Conservation (phyloP, 2,329 filamentous ascomycete genomes). For the Penicillium sp. region DNA sequence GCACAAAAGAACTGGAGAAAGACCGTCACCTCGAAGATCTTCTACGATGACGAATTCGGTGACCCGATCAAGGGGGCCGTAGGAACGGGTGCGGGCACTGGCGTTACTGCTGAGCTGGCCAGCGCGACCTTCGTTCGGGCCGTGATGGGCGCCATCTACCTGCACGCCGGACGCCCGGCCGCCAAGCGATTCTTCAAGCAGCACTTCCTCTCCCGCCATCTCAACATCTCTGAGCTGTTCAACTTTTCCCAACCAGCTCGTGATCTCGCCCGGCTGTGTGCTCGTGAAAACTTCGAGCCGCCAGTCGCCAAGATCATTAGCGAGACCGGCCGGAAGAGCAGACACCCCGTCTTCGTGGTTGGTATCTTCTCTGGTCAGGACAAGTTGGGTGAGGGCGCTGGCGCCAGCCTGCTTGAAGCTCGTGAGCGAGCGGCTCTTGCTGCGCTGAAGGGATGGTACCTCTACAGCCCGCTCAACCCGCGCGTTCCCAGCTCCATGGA, state of each 20-base stretch:
- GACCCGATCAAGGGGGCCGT: constrained; percentile 46
- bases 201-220: constrained; percentile 75
- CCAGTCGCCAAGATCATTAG: constrained; percentile 82
- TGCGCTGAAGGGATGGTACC: constrained; percentile 88
- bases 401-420: constrained; percentile 70
- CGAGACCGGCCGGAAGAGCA: constrained; percentile 81
- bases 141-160: constrained; percentile 76
- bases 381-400: constrained; percentile 87
- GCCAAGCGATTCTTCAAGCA: constrained; percentile 76
- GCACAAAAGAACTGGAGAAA: constrained; percentile 59
- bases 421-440: constrained; percentile 75
- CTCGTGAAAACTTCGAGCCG: constrained; percentile 79
- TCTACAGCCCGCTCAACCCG: constrained; percentile 74
- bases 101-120: constrained; percentile 54
- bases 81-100: constrained; percentile 26
- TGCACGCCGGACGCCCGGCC: constrained; percentile 74
- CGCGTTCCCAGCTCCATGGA: constrained; percentile 67
- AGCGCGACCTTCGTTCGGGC: constrained; percentile 76
- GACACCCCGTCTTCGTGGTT: constrained; percentile 86
- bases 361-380: constrained; percentile 89
- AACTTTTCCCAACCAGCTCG: constrained; percentile 76
- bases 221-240: constrained; percentile 75
- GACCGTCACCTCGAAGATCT: constrained; percentile 69
- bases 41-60: constrained; percentile 82
- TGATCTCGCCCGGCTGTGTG: constrained; percentile 78